Percentiles rank a stretch among this genome's conserved stretches.
phyloP scores from a whole-genome alignment of 768 basidiomycete species.

The Pleurotus giganteus region DNA sequence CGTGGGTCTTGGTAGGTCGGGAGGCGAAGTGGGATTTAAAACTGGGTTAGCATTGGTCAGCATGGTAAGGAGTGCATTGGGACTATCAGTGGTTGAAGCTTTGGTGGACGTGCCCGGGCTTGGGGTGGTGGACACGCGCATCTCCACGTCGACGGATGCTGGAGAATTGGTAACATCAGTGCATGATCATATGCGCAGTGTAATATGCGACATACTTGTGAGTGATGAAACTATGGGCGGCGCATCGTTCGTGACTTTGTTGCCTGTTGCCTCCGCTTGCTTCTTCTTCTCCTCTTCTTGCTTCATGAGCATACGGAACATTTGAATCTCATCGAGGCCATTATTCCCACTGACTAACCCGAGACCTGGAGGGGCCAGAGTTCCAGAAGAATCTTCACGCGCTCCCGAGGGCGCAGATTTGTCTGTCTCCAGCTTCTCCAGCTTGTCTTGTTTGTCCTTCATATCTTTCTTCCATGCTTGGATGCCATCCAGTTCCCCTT shows the following conservation, averaged over 20 bases:
- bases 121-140: background rate
- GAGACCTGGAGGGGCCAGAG: constrained; percentile 10
- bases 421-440: constrained; percentile 26
- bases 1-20: background rate
- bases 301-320: constrained; percentile 84
- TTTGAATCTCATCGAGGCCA: constrained; percentile 76
- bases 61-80: constrained; percentile 8
- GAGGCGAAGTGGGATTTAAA: background rate
- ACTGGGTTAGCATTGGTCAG: background rate
- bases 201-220: background rate
- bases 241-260: constrained; percentile 3
- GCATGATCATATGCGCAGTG: constrained; percentile 2
- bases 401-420: background rate
- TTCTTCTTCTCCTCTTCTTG: constrained; percentile 58
- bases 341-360: constrained; percentile 21
- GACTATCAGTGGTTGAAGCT: constrained; percentile 6
- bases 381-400: constrained; percentile 16
- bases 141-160: constrained; percentile 2
- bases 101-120: constrained; percentile 3
- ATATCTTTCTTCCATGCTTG: constrained; percentile 86
- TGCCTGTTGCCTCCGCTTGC: constrained; percentile 19
- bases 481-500: constrained; percentile 78
- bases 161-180: constrained; percentile 5
- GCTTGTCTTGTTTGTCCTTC: constrained; percentile 70
- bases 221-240: background rate